Base-by-base conservation (phyloP, 2,329 filamentous ascomycete species). In the Pestalotiopsis sp. region DNA sequence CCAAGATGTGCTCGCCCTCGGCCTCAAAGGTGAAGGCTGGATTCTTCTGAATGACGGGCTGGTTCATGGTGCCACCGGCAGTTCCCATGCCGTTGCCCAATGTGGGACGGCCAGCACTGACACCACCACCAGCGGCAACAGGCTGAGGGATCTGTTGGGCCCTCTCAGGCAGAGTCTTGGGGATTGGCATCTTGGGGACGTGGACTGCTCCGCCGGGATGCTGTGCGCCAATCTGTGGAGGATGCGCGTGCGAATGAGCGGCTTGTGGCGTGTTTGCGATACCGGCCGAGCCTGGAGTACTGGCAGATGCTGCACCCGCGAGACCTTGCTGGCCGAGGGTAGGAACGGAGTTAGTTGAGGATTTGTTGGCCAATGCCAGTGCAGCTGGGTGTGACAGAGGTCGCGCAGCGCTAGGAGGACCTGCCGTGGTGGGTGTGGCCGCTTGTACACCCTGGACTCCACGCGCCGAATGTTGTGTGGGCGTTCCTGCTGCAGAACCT, bases 1-100 rank as follows among this genome's bases (percentile, higher is more conserved):
- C 97, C n/a, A 99, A 85, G 1, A 99, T 92, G 58, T 95, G 91
- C 75, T 98, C 94, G 31, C 94, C 94, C 77, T 97, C 95, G 38
- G 93, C 93, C 78, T 98, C 95, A 69, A 98, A 90, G 68, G 93
- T 93, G 79, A 93, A 97, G 0, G 91, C 90, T 0, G 94, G 93
- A 59, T 93, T 89, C 77, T 94, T 95, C 67, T 91, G 85, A 70
- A 98, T 88, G 2, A 93, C 93, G 0, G 96, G 95, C 76, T 97
- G 94, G 65, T 91, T 91, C 87, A 98, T 93, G 64, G 96, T 91
- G 66, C 94, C 94, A 66, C 92, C 92, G 0, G 92, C 87, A 6
- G 90, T 90, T 71, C 92, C 93, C 66, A 89, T 91, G 25, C 94
- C 94, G 64, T 92, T 92, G 20, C 90, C 91, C 76, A 96, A 88